A percentile compares a stretch with the other conserved stretches of the same genome.
phyloP scores from a whole-genome alignment of 2,329 filamentous ascomycete genomes.

The Aspergillus sp. region DNA sequence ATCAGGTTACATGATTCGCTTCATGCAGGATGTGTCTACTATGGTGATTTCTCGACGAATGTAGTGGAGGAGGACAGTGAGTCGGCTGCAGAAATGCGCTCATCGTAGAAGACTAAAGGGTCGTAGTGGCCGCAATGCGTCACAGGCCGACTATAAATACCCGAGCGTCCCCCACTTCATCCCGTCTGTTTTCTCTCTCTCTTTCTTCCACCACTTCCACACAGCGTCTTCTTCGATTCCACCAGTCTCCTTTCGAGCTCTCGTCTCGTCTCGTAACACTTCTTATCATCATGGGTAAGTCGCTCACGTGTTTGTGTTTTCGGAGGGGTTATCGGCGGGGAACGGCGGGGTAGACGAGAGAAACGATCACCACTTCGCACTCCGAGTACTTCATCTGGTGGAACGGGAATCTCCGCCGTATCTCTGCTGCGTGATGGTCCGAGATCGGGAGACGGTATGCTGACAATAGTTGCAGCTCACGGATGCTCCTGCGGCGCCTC shows the following conservation, averaged over 20 bases:
- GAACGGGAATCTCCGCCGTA: no score
- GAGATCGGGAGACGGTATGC: not conserved
- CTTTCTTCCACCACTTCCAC: not conserved
- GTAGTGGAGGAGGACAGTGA: not conserved
- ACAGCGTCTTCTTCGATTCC: not conserved
- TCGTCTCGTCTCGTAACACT: not conserved
- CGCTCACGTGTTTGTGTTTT: not conserved
- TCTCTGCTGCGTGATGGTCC: no score
- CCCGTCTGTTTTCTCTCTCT: not conserved
- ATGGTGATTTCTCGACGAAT: no score
- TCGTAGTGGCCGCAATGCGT: not conserved
- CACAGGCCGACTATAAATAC: conserved; percentile 20
- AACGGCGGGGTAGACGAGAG: no score
- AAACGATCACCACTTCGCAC: no score
- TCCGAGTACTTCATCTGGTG: no score
- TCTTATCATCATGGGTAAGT: conserved; percentile 14
- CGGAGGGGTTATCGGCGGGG: not conserved
- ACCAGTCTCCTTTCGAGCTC: not conserved
- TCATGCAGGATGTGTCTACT: no score
- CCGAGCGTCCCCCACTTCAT: not conserved
- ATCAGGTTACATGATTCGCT: no score
- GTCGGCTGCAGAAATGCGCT: conserved; percentile 25
- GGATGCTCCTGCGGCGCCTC: conserved; percentile 40
- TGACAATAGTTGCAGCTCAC: conserved; percentile 27
- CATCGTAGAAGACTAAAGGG: conserved; percentile 5